These are phyloP conservation scores for Phytophthora colocasiae DNA, from an alignment of 352 stramenopile genomes.

Conservation along the genomic window DNA sequence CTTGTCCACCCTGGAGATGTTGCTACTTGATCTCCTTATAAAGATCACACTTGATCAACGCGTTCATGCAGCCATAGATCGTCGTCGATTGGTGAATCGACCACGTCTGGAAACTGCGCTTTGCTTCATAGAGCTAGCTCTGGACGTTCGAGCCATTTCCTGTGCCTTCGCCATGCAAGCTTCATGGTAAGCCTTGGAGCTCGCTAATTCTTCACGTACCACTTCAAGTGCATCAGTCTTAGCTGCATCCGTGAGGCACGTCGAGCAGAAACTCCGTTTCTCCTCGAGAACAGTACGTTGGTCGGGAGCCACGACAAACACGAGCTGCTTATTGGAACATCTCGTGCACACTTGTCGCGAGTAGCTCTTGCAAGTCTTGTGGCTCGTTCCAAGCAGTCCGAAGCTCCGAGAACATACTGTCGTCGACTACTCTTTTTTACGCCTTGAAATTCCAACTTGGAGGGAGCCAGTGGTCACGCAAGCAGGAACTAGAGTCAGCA, in stretches of 20 bases:
- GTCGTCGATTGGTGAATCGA: neutral
- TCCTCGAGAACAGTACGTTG: slow-evolving; percentile 8
- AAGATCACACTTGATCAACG: neutral
- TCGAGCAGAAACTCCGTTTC: slow-evolving; percentile 9
- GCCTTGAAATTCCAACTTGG: no score
- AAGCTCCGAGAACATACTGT: slow-evolving; percentile 10
- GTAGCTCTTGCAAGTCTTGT: slow-evolving; percentile 18
- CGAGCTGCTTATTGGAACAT: slow-evolving; percentile 1
- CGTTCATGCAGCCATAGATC: neutral
- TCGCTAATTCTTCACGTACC: slow-evolving; percentile 2
- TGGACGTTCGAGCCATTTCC: neutral
- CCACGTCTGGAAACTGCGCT: slow-evolving; percentile 1
- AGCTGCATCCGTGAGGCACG: slow-evolving; percentile 4
- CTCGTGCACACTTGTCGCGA: slow-evolving; percentile 3
- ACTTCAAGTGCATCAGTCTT: slow-evolving; percentile 4
- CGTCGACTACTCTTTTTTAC: no score
- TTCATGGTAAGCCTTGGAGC: slow-evolving; percentile 1
- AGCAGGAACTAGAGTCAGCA: no score
- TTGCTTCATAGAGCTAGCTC: neutral
- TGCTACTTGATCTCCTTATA: no score
- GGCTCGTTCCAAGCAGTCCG: slow-evolving; percentile 10
- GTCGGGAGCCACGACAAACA: slow-evolving; percentile 4
- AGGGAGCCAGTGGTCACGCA: no score
- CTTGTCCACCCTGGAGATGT: no score
- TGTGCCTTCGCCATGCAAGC: neutral